Evolutionary conservation across 2,329 filamentous ascomycete species (phyloP), one percentile per base, ranked within the genome.

Genomic region (Helminthosporium solani): DNA sequence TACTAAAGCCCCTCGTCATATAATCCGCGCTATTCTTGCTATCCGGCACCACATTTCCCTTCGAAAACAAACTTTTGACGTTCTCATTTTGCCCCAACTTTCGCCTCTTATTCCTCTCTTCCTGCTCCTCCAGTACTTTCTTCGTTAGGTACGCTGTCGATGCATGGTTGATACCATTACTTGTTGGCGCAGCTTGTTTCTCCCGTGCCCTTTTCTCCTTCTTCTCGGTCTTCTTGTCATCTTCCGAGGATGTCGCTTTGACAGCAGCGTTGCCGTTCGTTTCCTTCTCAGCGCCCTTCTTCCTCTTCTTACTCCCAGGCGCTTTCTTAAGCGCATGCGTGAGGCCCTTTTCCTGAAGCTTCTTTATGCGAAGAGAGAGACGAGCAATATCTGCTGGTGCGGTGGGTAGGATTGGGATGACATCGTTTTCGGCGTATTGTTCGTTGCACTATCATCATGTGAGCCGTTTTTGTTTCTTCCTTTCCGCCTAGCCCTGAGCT

Each of bases 271-370:
- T 2, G 49, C 53, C 18, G 50, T 15, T 38, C 2, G 2, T 60
- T 38, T 82, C 81, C 33, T 57, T 61, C 3, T 78, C 75, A 7
- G 75, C 77, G 42, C 82, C 80, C 75, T 90, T 90, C 73, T 90
- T 90, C 70, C 90, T 86, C 73, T 90, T 90, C 60, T 83, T 83
- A 27, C 73, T 75, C 0, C 79, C 78, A 2, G 75, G 68, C 0
- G 75, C 85, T 70, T 96, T 96, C 73, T 96, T 97, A 28, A 97
- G 72, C 0, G 86, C 90, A 67, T 99, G 94, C 1, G 90, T 83
- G 20, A 97, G 75, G 0, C 90, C 88, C 23, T 83, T 78, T 2
- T 85, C 80, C 36, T 79, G 81, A 12, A 99, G 73, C n/a, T 77
- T 82, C 36, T 86, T 84, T 5, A 84, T 77, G 41, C 94, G 78